These are phyloP conservation scores for Cercospora sesami DNA, from an alignment of 2,329 filamentous ascomycete species.

Conservation along the genomic window DNA sequence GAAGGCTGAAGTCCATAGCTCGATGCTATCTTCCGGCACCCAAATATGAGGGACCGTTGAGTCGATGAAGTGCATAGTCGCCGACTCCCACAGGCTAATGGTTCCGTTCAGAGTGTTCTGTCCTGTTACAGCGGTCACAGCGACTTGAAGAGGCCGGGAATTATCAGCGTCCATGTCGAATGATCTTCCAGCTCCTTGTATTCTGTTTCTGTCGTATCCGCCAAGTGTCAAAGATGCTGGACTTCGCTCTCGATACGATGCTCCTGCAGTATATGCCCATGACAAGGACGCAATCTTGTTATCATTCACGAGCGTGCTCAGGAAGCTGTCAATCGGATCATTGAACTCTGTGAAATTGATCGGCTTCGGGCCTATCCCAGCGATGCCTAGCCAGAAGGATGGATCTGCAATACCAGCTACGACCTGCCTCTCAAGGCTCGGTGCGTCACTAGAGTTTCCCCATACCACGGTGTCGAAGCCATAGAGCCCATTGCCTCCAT, in stretches of 20 bases:
- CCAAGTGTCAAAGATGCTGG: constrained; percentile 39
- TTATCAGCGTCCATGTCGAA: constrained; percentile 26
- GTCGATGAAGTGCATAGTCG: constrained; percentile 35
- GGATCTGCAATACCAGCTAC: constrained; percentile 11
- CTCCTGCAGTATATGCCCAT: constrained; percentile 72
- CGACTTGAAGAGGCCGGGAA: constrained; percentile 30
- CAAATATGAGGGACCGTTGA: constrained; percentile 46
- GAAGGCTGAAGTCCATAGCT: constrained; percentile 44
- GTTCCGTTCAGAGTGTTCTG: constrained; percentile 13
- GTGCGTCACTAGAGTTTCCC: not conserved
- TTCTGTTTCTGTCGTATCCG: constrained; percentile 30
- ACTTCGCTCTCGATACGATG: constrained; percentile 56
- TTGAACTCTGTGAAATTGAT: constrained; percentile 33
- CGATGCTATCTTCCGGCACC: constrained; percentile 43
- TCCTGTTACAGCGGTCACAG: constrained; percentile 18
- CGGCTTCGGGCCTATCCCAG: constrained; percentile 10
- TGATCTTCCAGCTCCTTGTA: not conserved
- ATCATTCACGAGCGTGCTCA: constrained; percentile 52
- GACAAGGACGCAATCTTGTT: constrained; percentile 68
- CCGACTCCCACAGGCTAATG: not conserved
- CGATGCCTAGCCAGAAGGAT: constrained; percentile 16
- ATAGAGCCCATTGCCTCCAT: constrained; percentile 14
- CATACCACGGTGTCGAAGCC: constrained; percentile 12
- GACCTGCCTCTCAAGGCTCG: constrained; percentile 9
- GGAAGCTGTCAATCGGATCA: constrained; percentile 35